Base-by-base conservation (phyloP, 179 eudicot genomes). In the Beta corolliflora region DNA sequence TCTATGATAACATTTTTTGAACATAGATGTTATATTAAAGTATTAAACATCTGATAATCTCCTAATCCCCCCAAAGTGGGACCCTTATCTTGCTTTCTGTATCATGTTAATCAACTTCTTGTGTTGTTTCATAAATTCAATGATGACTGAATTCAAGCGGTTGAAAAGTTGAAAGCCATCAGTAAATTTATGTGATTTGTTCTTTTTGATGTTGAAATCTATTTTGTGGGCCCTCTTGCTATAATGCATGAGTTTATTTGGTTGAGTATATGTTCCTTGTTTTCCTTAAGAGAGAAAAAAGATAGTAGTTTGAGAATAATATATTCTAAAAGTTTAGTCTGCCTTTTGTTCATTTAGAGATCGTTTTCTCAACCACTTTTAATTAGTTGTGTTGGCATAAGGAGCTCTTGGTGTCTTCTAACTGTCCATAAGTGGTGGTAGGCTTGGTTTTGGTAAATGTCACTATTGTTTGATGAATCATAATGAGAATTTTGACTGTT, bases 401-500 rank as follows among this genome's bases (percentile, higher is more conserved):
- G 21, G 56, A 18, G 9, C 50, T 59, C 29, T 53, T 73, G 61
- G 46, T 50, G 4, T 72, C 59, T 52, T 72, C 58, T 25, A 72
- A 25, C 23, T 56, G 69, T 58, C 69, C 50, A 44, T 58, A 25
- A 11, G 66, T 76, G 29, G 53, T 77, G 71, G 48, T 77, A 56
- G 56, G 69, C 71, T 60, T 77, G 58, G 66, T 48, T 77, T 77
- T 77, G 71, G 72, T 63, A 66, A 52, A 66, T 65, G 80, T 65
- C 59, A 11, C 11, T 66, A 65, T 52, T 64, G 71, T 64, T 65
- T 77, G 44, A 64, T 63, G 23, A 29, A 50, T 60, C 15, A 36
- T 59, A 44, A 59, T 44, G 1, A 53, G 11, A 4, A 7, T 0
- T 13, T 59, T 59, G 53, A 15, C 3, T 61, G 1, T 25, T 73